phyloP scores from a whole-genome alignment of 73 alveolate genomes.

The Paramecium octaurelia region DNA sequence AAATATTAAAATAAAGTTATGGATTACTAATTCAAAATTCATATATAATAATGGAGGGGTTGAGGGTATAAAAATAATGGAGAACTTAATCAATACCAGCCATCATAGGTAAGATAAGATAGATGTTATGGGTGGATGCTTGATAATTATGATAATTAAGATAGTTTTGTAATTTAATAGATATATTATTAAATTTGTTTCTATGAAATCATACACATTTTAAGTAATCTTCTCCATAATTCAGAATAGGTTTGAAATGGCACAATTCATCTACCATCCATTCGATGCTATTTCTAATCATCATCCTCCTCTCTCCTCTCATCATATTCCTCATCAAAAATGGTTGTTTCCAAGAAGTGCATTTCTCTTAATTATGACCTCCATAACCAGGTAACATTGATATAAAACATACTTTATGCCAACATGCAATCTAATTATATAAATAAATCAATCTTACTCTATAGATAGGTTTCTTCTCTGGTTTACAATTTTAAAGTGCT shows the following conservation, averaged over 20 bases:
- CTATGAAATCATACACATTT: neutral
- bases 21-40: neutral
- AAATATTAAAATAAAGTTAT: neutral
- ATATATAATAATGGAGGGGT: slow-evolving; percentile 19
- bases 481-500: neutral
- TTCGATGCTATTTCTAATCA: neutral
- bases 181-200: no score
- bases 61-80: neutral
- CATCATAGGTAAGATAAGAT: slow-evolving; percentile 14
- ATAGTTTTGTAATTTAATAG: neutral
- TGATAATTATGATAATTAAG: neutral
- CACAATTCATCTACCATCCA: slow-evolving; percentile 29
- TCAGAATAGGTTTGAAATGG: neutral
- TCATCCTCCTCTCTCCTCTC: neutral
- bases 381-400: neutral
- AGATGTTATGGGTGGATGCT: slow-evolving; percentile 53
- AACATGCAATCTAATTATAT: neutral
- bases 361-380: neutral
- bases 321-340: neutral
- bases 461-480: slow-evolving; percentile 31
- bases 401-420: neutral
- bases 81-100: neutral
- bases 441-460: neutral
- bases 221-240: slow-evolving; percentile 18
- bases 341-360: neutral